Evolutionary conservation across 2,329 filamentous ascomycete species (phyloP), one percentile per base, ranked within the genome.

Genomic region (Stachybotrys chartarum): DNA sequence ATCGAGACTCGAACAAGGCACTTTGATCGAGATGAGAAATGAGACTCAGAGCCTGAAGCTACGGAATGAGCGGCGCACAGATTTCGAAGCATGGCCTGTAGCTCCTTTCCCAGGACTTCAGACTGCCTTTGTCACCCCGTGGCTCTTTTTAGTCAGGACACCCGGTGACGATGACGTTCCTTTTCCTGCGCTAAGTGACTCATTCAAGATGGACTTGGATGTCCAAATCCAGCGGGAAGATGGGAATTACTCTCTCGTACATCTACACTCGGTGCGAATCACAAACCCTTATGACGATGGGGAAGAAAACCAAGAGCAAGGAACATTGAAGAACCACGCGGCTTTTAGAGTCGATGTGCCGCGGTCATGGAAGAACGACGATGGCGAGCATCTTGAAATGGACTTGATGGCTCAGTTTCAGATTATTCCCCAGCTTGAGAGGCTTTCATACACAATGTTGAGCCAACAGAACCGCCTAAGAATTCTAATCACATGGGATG

Each of bases 361-460:
- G 3, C 62, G 69, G 2, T 66, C 68, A 0, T 68, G 64, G 61
- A 58, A 64, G 24, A 61, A 59, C 1, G 55, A 62, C 0, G 58
- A 66, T 0, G 68, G 67, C 0, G 52, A 54, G 0, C 57, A 64
- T 3, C 12, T 65, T 1, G 62, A 70, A 10, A 18, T 69, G 65
- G 52, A 88, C 75, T 68, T 88, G 76, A 72, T 87, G 84, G 55
- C 81, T 70, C 76, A 84, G 78, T 71, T 88, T 82, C 75, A 85
- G 78, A 66, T 85, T 79, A 66, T 81, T 78, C 16, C 80, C 76
- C 0, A 56, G 5, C 59, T 68, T 0, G 57, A 61, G 1, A 60
- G 67, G 7, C 52, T 63, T 6, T 6, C 42, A 2, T 56, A 44
- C 6, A 53, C 68, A 1, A 50, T n/a, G 0, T 7, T 68, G 1